Percentiles rank a stretch among this genome's conserved stretches.
These are phyloP conservation scores for Plasmodium fragile DNA, from an alignment of 169 alveolate species.

Conservation along the genomic window DNA sequence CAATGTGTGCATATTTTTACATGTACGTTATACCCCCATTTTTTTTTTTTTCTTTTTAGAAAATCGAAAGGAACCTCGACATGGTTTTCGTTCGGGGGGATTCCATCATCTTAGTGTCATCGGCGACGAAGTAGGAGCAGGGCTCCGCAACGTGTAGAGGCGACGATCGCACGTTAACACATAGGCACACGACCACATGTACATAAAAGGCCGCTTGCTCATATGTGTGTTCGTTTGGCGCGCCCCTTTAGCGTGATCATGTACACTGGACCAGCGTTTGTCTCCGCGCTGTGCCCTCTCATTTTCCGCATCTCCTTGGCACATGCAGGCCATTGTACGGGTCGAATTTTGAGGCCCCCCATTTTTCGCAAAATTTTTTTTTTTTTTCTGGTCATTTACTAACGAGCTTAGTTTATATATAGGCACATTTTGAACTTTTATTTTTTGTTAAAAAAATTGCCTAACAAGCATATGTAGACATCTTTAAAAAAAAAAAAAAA, in stretches of 20 bases:
- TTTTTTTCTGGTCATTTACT: background rate
- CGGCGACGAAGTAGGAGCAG: slow-evolving; percentile 63
- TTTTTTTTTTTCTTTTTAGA: slow-evolving; percentile 23
- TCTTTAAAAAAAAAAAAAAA: too few species aligned
- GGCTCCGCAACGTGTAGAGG: background rate
- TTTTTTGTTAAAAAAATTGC: background rate
- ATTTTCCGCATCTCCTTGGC: background rate
- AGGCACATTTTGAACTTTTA: background rate
- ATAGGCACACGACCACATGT: background rate
- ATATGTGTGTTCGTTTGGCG: background rate
- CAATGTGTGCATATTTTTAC: slow-evolving; percentile 66
- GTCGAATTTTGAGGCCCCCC: background rate
- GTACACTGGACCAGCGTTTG: background rate
- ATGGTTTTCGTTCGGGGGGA: slow-evolving; percentile 93
- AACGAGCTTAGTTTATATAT: background rate
- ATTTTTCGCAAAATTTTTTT: background rate
- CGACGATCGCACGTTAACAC: background rate
- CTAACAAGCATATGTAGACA: background rate
- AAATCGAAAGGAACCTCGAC: slow-evolving; percentile 85
- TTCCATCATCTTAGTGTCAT: slow-evolving; percentile 91
- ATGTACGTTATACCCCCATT: background rate
- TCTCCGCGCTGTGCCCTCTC: background rate
- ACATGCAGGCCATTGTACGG: background rate
- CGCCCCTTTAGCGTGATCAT: background rate
- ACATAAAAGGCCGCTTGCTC: background rate